These are phyloP conservation scores for Boletus vinaceobasis DNA, from an alignment of 768 basidiomycete species.

Conservation along the genomic window DNA sequence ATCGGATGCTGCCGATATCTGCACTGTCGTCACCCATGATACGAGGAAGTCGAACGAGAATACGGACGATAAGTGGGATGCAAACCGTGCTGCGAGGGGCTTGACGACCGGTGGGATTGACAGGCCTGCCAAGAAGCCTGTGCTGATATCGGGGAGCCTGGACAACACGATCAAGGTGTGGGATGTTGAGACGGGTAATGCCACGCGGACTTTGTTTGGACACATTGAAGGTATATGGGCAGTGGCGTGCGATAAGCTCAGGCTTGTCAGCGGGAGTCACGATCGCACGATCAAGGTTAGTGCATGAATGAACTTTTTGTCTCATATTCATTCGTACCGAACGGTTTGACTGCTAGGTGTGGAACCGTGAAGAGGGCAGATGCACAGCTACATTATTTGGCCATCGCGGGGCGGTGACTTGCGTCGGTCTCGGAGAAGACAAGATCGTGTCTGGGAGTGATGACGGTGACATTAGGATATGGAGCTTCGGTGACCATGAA, in stretches of 20 bases:
- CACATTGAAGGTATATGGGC: conserved; percentile 99
- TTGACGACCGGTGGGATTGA: conserved; percentile 13
- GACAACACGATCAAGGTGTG: conserved; percentile 96
- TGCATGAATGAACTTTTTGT: neutral
- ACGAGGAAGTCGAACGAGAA: conserved; percentile 7
- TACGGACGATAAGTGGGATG: conserved; percentile 10
- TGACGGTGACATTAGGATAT: conserved; percentile 82
- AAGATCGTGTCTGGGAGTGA: conserved; percentile 97
- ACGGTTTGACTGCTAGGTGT: conserved; percentile 54
- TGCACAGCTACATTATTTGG: conserved; percentile 90
- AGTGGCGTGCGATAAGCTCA: conserved; percentile 86
- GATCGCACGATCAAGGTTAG: conserved; percentile 95
- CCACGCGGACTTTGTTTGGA: conserved; percentile 83
- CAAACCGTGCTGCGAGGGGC: conserved; percentile 2
- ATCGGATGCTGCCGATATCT: conserved; percentile 19
- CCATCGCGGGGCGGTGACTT: conserved; percentile 92
- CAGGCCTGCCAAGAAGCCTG: conserved; percentile 46
- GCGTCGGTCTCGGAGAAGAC: conserved; percentile 86
- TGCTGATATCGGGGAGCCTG: conserved; percentile 85
- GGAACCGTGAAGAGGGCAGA: conserved; percentile 86
- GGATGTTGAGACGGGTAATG: conserved; percentile 86
- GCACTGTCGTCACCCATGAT: conserved; percentile 31
- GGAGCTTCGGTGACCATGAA: conserved; percentile 56
- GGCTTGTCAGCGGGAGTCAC: conserved; percentile 90
- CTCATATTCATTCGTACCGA: neutral